Evolutionary conservation across 371 early-diverging fungal genomes (phyloP).

Genomic region (Lichtheimia hyalospora): DNA sequence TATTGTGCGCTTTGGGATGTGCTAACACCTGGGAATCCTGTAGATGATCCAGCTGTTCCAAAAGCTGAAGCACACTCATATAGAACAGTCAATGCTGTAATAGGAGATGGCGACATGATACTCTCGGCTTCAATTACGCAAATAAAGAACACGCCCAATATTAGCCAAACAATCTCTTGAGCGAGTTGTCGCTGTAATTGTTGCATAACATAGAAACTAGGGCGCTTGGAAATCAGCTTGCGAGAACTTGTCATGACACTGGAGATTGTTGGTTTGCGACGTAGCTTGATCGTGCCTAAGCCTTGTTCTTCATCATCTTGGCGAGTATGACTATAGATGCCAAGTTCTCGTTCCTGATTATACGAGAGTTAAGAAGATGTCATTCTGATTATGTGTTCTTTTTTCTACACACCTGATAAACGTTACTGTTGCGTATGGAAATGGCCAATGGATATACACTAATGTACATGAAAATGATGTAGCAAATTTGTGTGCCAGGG

Average conservation of each 20-base stretch:
- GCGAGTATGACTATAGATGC: slow-evolving; percentile 11
- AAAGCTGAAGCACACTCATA: slow-evolving; percentile 22
- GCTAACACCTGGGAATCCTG: slow-evolving; percentile 12
- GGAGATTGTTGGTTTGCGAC: slow-evolving; percentile 5
- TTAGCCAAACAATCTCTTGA: slow-evolving; percentile 18
- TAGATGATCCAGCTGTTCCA: slow-evolving; percentile 17
- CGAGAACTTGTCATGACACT: slow-evolving; percentile 15
- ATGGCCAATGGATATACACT: slow-evolving; percentile 48
- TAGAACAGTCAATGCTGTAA: slow-evolving; percentile 16
- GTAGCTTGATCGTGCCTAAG: not conserved
- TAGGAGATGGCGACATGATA: slow-evolving; percentile 14
- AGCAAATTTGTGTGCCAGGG: slow-evolving; percentile 37
- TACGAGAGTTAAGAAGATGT: not conserved
- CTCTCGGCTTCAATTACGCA: slow-evolving; percentile 12
- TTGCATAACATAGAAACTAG: slow-evolving; percentile 20
- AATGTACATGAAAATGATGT: slow-evolving; percentile 49
- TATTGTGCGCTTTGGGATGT: slow-evolving; percentile 13
- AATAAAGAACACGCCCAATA: slow-evolving; percentile 13
- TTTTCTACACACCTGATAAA: slow-evolving; percentile 26
- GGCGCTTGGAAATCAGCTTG: slow-evolving; percentile 8
- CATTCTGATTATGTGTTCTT: too few species aligned
- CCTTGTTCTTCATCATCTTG: slow-evolving; percentile 4
- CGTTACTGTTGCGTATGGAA: slow-evolving; percentile 47
- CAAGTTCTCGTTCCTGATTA: slow-evolving; percentile 23
- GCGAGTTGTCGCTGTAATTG: slow-evolving; percentile 22